These are phyloP conservation scores for Cyberlindnera petersonii DNA, from an alignment of 805 yeast genomes.

Conservation along the genomic window DNA sequence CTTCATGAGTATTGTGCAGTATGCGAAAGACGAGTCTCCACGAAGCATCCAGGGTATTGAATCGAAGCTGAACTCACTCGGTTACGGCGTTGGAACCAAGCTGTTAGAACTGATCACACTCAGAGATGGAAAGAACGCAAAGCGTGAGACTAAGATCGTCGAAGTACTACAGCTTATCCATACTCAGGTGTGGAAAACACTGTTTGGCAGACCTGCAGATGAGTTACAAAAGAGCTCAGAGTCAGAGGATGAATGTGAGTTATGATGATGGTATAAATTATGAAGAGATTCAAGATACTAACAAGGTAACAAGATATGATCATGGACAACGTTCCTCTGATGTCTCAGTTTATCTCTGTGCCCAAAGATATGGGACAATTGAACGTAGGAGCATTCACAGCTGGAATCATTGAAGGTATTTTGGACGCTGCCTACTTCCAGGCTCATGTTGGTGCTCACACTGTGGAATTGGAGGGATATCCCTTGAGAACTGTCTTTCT, in stretches of 20 bases:
- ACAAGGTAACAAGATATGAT: constrained; percentile 32
- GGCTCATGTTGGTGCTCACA: constrained; percentile 80
- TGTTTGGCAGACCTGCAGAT: constrained; percentile 73
- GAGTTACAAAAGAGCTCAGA: constrained; percentile 71
- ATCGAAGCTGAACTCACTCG: constrained; percentile 60
- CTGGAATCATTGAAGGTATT: constrained; percentile 82
- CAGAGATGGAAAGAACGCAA: constrained; percentile 63
- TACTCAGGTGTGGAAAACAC: constrained; percentile 64
- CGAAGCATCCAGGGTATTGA: constrained; percentile 68
- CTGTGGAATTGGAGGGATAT: constrained; percentile 53
- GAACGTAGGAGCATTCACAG: constrained; percentile 78
- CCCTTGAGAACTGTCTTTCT: constrained; percentile 74
- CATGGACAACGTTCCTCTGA: constrained; percentile 66
- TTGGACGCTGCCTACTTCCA: constrained; percentile 68
- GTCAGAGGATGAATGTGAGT: constrained; percentile 48
- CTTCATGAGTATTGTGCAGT: constrained; percentile 65
- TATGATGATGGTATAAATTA: background rate
- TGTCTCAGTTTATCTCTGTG: constrained; percentile 68
- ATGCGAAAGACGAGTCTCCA: constrained; percentile 56
- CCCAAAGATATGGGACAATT: constrained; percentile 77
- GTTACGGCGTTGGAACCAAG: constrained; percentile 74
- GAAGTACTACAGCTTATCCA: constrained; percentile 71
- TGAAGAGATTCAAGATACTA: background rate
- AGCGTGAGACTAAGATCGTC: constrained; percentile 62
- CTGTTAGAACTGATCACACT: constrained; percentile 63